A percentile compares a stretch with the other conserved stretches of the same genome.
These are phyloP conservation scores for Tuber aestivum DNA, from an alignment of 495 filamentous ascomycete species.

Conservation along the genomic window DNA sequence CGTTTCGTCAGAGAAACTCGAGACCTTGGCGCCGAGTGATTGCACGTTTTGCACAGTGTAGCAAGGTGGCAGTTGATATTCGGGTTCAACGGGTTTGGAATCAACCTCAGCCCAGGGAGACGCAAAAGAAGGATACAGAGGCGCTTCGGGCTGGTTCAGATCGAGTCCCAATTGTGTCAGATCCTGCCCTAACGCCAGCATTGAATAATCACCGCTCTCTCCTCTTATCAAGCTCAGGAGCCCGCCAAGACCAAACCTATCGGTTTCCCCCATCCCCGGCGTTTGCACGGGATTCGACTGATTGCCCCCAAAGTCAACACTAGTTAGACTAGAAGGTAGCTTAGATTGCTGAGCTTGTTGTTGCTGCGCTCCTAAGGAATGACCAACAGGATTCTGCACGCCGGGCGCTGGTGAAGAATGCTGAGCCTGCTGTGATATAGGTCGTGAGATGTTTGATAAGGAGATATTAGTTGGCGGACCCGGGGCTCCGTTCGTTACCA, in stretches of 20 bases:
- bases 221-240: conserved; percentile 59
- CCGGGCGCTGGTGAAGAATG: conserved; percentile 36
- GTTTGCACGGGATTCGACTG: conserved; percentile 42
- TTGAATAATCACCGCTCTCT: conserved; percentile 57
- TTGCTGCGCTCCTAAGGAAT: conserved; percentile 35
- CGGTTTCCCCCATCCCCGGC: conserved; percentile 60
- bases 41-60: conserved; percentile 69
- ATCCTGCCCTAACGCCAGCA: conserved; percentile 63
- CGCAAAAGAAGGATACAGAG: conserved; percentile 38
- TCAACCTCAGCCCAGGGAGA: conserved; percentile 60
- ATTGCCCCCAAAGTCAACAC: conserved; percentile 35
- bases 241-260: conserved; percentile 61
- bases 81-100: conserved; percentile 59
- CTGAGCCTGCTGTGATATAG: conserved; percentile 52
- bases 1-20: conserved; percentile 65
- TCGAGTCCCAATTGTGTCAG: conserved; percentile 64
- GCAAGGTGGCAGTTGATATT: conserved; percentile 62
- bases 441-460: conserved; percentile 49
- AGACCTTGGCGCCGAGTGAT: conserved; percentile 56
- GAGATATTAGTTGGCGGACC: conserved; percentile 32
- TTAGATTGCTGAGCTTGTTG: conserved; percentile 53
- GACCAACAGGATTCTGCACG: conserved; percentile 35
- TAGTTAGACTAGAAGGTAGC: conserved; percentile 23
- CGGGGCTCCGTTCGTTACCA: conserved; percentile 36
- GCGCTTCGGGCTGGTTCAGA: conserved; percentile 57